phyloP scores from a whole-genome alignment of 2,329 filamentous ascomycete species.

The Bisporella sp. region DNA sequence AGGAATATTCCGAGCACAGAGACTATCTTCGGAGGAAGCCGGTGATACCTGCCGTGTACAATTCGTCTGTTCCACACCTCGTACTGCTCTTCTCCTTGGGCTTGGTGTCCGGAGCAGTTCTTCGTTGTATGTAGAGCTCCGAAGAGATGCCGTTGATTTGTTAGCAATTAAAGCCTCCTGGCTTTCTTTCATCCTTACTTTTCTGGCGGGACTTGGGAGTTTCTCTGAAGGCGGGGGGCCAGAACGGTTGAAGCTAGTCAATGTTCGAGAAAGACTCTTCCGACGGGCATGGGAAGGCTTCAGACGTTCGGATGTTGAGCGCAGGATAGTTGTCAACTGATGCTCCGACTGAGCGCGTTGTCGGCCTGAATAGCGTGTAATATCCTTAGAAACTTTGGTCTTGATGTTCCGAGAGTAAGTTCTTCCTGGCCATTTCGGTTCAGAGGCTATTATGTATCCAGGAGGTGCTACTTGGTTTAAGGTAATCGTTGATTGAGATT shows the following conservation, averaged over 20 bases:
- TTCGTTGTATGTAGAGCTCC: constrained; percentile 12
- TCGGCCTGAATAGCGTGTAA: neutral
- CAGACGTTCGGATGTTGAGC: constrained; percentile 8
- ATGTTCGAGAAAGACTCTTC: neutral
- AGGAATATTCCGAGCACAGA: constrained; percentile 10
- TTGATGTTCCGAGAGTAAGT: constrained; percentile 2
- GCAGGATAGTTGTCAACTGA: constrained; percentile 4
- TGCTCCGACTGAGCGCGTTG: neutral
- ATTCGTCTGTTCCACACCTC: constrained; percentile 2
- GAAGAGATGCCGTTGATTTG: constrained; percentile 8
- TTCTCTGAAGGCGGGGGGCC: constrained; percentile 15
- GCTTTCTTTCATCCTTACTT: constrained; percentile 10
- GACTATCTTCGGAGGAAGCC: constrained; percentile 18
- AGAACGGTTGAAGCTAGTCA: constrained; percentile 1
- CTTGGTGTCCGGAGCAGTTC: constrained; percentile 13
- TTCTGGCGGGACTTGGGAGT: constrained; percentile 15
- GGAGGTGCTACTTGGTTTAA: constrained; percentile 19
- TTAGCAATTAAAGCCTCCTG: constrained; percentile 13
- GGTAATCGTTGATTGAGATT: constrained; percentile 14
- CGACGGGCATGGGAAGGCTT: neutral
- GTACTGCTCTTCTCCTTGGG: constrained; percentile 8
- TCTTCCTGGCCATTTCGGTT: constrained; percentile 14
- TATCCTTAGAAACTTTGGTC: neutral
- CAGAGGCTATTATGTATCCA: constrained; percentile 16
- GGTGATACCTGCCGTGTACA: constrained; percentile 4